Conservation (phyloP, 2,329 filamentous ascomycete genomes). For the Dendryphion nanum region DNA sequence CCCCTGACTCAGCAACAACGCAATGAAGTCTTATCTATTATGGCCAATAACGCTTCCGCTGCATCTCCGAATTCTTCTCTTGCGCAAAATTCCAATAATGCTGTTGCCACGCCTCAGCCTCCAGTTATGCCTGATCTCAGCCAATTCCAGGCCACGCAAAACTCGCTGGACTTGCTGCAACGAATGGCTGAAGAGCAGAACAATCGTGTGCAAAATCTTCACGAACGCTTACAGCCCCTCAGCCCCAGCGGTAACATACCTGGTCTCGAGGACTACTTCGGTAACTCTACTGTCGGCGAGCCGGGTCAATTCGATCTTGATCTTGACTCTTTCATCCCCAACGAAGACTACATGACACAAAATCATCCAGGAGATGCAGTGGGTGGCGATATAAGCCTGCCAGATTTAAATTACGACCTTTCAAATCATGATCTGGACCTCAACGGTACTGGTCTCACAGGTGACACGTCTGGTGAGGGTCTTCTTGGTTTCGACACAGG, state of each 20-base stretch:
- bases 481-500: slow-evolving; percentile 4
- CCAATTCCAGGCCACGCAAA: slow-evolving; percentile 66
- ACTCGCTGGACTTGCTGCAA: slow-evolving; percentile 76
- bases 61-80: slow-evolving; percentile 23
- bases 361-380: slow-evolving; percentile 1
- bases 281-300: slow-evolving; percentile 35
- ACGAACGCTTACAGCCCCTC: slow-evolving; percentile 71
- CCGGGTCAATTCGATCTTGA: slow-evolving; percentile 48
- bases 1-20: slow-evolving; percentile 50
- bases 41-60: slow-evolving; percentile 47
- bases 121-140: slow-evolving; percentile 56
- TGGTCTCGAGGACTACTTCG: slow-evolving; percentile 53
- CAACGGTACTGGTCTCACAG: slow-evolving; percentile 2
- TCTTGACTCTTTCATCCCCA: slow-evolving; percentile 58
- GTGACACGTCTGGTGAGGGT: slow-evolving; percentile 1
- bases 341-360: slow-evolving; percentile 52
- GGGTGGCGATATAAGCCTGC: slow-evolving; percentile 11
- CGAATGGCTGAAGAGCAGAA: slow-evolving; percentile 78
- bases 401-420: slow-evolving; percentile 28
- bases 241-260: slow-evolving; percentile 78
- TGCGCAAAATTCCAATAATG: slow-evolving; percentile 50
- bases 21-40: slow-evolving; percentile 48
- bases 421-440: slow-evolving; percentile 6
- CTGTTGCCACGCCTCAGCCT: slow-evolving; percentile 54
- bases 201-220: slow-evolving; percentile 71